A percentile compares a stretch with the other conserved stretches of the same genome.
Conservation (phyloP, 2,329 filamentous ascomycete species). For the Diaporthe longicolla region DNA sequence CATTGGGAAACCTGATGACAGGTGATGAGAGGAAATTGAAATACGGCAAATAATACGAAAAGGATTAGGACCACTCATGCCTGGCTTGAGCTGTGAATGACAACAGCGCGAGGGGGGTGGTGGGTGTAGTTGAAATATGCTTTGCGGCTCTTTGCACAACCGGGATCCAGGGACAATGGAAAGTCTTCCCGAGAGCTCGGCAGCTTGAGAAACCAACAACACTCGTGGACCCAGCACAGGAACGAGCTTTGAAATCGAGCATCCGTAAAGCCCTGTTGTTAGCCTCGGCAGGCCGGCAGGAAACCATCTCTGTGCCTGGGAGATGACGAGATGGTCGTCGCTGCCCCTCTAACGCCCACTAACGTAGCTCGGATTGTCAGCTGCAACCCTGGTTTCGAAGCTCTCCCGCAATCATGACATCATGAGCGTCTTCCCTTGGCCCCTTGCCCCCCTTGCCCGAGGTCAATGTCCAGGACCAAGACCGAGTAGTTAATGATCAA, state of each 20-base stretch:
- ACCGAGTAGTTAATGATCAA: constrained; percentile 18
- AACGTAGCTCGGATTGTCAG: constrained; percentile 36
- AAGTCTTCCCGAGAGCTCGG: constrained; percentile 5
- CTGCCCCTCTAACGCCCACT: constrained; percentile 25
- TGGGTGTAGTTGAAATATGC: constrained; percentile 33
- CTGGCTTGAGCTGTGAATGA: not conserved
- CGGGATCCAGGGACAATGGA: constrained; percentile 14
- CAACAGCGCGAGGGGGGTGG: not conserved
- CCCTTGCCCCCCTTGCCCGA: constrained; percentile 13
- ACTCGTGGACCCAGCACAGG: not conserved
- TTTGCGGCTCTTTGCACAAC: constrained; percentile 28
- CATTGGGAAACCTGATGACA: no score
- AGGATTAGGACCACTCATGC: not conserved
- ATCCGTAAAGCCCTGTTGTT: not conserved
- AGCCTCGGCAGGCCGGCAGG: not conserved
- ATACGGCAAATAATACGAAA: not conserved
- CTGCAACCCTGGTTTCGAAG: constrained; percentile 29
- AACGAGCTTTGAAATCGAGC: not conserved
- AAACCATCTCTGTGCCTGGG: not conserved
- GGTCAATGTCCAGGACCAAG: constrained; percentile 11
- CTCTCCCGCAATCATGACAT: constrained; percentile 40
- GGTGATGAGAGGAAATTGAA: no score
- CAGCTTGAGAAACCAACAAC: constrained; percentile 4
- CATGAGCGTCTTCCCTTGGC: constrained; percentile 30
- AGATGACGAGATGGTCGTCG: constrained; percentile 8